These are phyloP conservation scores for Cercospora zeae-maydis DNA, from an alignment of 2,329 filamentous ascomycete genomes.

Conservation along the genomic window DNA sequence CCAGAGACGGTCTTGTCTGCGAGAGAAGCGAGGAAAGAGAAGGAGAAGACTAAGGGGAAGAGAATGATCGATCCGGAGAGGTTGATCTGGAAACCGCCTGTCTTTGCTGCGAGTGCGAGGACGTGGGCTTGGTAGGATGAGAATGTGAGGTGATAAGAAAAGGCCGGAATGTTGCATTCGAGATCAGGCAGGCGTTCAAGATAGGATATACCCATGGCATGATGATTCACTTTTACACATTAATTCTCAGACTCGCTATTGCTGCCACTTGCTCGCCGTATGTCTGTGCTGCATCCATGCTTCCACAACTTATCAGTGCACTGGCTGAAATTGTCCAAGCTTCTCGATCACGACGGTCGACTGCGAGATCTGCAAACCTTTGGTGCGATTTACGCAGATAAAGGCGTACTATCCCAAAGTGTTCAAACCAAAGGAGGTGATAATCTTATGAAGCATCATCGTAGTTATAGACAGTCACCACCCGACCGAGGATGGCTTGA, in stretches of 20 bases:
- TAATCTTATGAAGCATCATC: no score
- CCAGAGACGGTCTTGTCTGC: slow-evolving; percentile 74
- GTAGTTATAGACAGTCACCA: no score
- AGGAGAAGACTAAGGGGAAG: slow-evolving; percentile 73
- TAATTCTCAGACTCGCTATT: background rate
- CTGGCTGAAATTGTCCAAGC: no score
- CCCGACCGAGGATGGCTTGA: no score
- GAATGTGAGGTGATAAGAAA: background rate
- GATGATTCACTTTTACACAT: background rate
- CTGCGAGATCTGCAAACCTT: no score
- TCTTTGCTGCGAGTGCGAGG: slow-evolving; percentile 82
- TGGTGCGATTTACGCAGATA: no score
- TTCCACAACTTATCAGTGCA: background rate
- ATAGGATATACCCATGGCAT: slow-evolving; percentile 11
- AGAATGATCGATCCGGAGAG: slow-evolving; percentile 70
- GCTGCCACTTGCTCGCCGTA: background rate
- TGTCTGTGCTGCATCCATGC: background rate
- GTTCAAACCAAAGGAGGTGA: no score
- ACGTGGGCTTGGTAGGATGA: slow-evolving; percentile 84
- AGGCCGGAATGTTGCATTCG: background rate
- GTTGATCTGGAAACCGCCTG: slow-evolving; percentile 93
- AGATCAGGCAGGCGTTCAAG: background rate
- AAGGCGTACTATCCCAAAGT: no score
- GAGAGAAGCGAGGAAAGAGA: slow-evolving; percentile 64
- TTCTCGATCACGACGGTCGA: no score